Base-by-base conservation (phyloP, 768 basidiomycete genomes). In the Dentipellis fragilis region DNA sequence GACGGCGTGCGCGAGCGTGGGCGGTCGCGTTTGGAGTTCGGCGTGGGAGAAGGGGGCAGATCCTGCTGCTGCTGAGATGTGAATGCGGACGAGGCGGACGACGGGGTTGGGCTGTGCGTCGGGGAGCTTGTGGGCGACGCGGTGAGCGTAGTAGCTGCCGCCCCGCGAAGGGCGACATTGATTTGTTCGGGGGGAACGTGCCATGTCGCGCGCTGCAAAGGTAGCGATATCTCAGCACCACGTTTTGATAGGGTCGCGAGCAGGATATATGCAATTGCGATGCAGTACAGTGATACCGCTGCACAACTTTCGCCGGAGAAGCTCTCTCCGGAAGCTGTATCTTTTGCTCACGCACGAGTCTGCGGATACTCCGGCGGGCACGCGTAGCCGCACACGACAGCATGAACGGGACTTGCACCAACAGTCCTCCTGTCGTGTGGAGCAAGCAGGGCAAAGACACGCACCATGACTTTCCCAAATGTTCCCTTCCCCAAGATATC, bases 391-490 rank as follows among this genome's bases (percentile, higher is more conserved):
- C 39, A 40, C 36, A 51, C 29, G 36, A 49, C 46, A 10, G 4
- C 29, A 23, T 17, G 48, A 53, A 22, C 21, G 38, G 49, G 42
- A 12, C 36, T 35, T 46, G 17, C 19, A 40, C 35, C 55, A 40
- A 38, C 6, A 29, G 29, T 29, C 29, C 29, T 3, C 6, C 29
- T 29, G 29, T 29, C 29, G 29, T 39, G 52, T 59, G 39, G n/a
- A 5, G 16, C 40, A 16, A 35, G 39, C 39, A 49, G 50, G 54
- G 47, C 22, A 39, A 66, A 66, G 54, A 46, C 16, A 72, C 73
- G 72, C 64, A 89, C 87, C 68, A 92, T 77, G 49, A 97, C 95
- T 67, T 91, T 90, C 22, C 93, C 93, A 70, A 95, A 96, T 0
- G 91, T 84, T 3, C 93, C 93, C 12, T 78, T 77, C 4, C 93